Evolutionary conservation across 805 yeast genomes (phyloP), one percentile per base, ranked within the genome.

Genomic region (Candida nitratophila): DNA sequence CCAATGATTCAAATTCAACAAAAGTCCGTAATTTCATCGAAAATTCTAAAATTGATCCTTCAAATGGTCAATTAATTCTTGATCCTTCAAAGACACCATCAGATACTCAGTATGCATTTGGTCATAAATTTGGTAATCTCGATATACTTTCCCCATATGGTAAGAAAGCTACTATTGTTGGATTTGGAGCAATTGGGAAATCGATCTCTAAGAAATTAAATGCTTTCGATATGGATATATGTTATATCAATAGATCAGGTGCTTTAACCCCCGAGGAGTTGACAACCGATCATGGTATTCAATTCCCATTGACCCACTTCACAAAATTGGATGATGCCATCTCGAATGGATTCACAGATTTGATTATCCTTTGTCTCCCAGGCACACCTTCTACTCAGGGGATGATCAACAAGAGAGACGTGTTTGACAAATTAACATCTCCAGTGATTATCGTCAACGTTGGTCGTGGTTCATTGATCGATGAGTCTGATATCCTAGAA

Each of bases 141-240:
- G 47, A 54, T 21, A 57, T 74, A 51, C 76, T 60, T 19, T 70
- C 78, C 4, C 88, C 89, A 7, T 57, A 61, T 15, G 79, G 79
- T 19, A 81, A 77, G 54, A 66, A 66, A 21, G 88, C 71, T 1
- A 77, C 81, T 3, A 71, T 86, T 30, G 76, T 83, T 3, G 95
- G 95, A 0, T 80, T 85, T 53, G 95, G 95, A 1, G 69, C 77
- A 19, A 86, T 86, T 52, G 95, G 95, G 9, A 73, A 73, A 56
- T 69, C 71, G 27, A 76, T 83, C 45, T 93, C 81, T 3, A 62
- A 60, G 40, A 71, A 82, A 52, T 67, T 86, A 46, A 42, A 65
- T 40, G 65, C 64, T n/a, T 59, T 86, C 29, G 30, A 37, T 37
- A 79, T 85, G 85, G 63, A 74, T 19, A 68, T 86, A 32, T 71